Conservation (phyloP, 345 rosid genomes). For the Brassica nigra region DNA sequence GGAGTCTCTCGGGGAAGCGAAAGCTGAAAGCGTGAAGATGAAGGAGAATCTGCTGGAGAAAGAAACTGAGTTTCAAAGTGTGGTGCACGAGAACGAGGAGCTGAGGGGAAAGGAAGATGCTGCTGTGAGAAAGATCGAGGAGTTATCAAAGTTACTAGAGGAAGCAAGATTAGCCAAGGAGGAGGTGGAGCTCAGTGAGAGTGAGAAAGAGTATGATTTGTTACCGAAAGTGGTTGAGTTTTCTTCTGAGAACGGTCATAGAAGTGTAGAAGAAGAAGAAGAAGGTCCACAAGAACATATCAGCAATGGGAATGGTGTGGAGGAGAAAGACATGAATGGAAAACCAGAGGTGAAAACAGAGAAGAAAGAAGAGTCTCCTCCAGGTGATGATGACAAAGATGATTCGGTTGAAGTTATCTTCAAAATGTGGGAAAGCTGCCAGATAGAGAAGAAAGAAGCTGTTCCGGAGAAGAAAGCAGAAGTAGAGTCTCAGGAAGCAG, state of each 20-base stretch:
- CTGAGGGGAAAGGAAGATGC: conserved; percentile 61
- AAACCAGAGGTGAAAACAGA: conserved; percentile 39
- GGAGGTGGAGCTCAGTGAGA: conserved; percentile 78
- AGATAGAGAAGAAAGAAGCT: conserved; percentile 89
- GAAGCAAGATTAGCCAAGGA: conserved; percentile 65
- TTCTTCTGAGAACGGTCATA: conserved; percentile 92
- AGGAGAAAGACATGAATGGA: conserved; percentile 53
- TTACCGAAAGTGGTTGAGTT: conserved; percentile 92
- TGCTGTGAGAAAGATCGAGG: conserved; percentile 67
- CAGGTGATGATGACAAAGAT: conserved; percentile 46
- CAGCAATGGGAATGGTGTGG: conserved; percentile 34
- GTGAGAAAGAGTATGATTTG: conserved; percentile 92
- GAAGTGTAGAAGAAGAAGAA: conserved; percentile 38
- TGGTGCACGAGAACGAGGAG: conserved; percentile 75
- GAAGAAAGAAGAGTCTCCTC: conserved; percentile 46
- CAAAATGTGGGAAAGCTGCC: conserved; percentile 99
- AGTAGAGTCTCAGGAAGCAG: conserved; percentile 73
- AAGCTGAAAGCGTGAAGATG: conserved; percentile 68
- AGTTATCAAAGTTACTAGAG: conserved; percentile 78
- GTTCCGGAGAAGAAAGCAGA: conserved; percentile 77
- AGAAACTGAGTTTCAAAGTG: conserved; percentile 76
- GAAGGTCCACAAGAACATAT: conserved; percentile 46
- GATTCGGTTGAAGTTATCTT: conserved; percentile 74
- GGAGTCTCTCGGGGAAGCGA: conserved; percentile 71
- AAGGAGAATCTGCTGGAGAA: conserved; percentile 76